These are phyloP conservation scores for Phylloboletellus chloephorus DNA, from an alignment of 1,284 basidiomycete genomes.

Conservation along the genomic window DNA sequence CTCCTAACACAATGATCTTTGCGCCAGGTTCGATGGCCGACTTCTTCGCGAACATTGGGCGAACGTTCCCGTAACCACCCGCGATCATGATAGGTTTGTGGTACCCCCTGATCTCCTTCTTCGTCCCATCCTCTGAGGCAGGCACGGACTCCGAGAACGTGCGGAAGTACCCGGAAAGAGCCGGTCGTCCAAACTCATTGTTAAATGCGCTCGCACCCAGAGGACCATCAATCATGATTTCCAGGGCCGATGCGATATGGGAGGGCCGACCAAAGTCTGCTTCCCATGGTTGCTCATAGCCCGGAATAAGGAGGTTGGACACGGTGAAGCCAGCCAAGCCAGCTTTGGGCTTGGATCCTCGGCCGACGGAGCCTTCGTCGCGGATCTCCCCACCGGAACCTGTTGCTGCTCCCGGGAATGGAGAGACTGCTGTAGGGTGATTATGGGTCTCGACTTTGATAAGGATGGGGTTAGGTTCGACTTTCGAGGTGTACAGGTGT, in stretches of 20 bases:
- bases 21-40: conserved; percentile 70
- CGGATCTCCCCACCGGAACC: conserved; percentile 98
- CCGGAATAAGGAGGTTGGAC: conserved; percentile 92
- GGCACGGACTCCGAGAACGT: conserved; percentile 79
- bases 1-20: conserved; percentile 92
- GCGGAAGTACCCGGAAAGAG: conserved; percentile 80
- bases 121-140: conserved; percentile 36
- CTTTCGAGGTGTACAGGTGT: conserved; percentile 49
- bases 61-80: conserved; percentile 92
- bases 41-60: conserved; percentile 77
- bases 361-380: conserved; percentile 94
- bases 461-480: conserved; percentile 84
- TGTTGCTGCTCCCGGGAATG: conserved; percentile 95
- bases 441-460: conserved; percentile 99
- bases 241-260: conserved; percentile 89
- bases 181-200: conserved; percentile 97
- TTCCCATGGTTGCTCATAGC: conserved; percentile 88
- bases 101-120: conserved; percentile 79
- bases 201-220: conserved; percentile 95
- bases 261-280: conserved; percentile 83
- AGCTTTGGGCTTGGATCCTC: conserved; percentile 95
- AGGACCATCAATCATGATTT: conserved; percentile 97
- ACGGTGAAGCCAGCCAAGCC: conserved; percentile 92
- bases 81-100: conserved; percentile 99
- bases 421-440: conserved; percentile 97